phyloP scores from a whole-genome alignment of 2,329 filamentous ascomycete genomes.

The Fusarium albosuccineum region DNA sequence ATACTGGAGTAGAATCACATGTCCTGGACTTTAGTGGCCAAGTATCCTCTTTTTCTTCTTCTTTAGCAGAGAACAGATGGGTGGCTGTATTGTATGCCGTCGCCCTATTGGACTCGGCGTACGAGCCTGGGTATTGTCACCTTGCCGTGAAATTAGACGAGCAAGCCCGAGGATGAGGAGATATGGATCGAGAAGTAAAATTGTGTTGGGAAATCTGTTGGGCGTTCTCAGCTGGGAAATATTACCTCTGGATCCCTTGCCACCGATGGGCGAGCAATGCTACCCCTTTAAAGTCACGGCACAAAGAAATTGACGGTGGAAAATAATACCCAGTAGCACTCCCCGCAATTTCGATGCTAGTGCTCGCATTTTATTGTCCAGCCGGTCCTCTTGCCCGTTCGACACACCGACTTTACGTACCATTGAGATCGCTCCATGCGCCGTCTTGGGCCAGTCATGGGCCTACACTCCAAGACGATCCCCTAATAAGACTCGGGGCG shows the following conservation, averaged over 20 bases:
- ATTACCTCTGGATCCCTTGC: slow-evolving; percentile 11
- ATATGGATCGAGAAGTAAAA: slow-evolving; percentile 17
- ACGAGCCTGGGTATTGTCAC: too few species aligned
- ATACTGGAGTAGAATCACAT: slow-evolving; percentile 29
- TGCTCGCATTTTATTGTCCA: slow-evolving; percentile 23
- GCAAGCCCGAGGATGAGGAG: not conserved
- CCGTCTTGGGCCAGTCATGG: not conserved
- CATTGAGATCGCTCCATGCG: not conserved
- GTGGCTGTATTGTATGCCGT: slow-evolving; percentile 1
- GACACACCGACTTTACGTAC: slow-evolving; percentile 35
- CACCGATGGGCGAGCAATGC: slow-evolving; percentile 23
- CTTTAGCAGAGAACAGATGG: slow-evolving; percentile 2
- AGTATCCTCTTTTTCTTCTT: not conserved
- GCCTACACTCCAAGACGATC: not conserved
- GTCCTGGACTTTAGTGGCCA: slow-evolving; percentile 7
- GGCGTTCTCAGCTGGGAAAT: slow-evolving; percentile 10
- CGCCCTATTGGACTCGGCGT: too few species aligned
- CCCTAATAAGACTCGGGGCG: slow-evolving; percentile 1
- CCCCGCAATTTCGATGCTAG: not conserved
- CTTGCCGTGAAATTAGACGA: not conserved
- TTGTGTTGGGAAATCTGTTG: slow-evolving; percentile 38
- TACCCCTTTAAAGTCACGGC: slow-evolving; percentile 16
- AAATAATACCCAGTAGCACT: not conserved
- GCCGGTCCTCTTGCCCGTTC: slow-evolving; percentile 9
- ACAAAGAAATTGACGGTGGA: not conserved